Evolutionary conservation across 1,284 basidiomycete genomes (phyloP).

Genomic region (Ustanciosporium gigantosporum): DNA sequence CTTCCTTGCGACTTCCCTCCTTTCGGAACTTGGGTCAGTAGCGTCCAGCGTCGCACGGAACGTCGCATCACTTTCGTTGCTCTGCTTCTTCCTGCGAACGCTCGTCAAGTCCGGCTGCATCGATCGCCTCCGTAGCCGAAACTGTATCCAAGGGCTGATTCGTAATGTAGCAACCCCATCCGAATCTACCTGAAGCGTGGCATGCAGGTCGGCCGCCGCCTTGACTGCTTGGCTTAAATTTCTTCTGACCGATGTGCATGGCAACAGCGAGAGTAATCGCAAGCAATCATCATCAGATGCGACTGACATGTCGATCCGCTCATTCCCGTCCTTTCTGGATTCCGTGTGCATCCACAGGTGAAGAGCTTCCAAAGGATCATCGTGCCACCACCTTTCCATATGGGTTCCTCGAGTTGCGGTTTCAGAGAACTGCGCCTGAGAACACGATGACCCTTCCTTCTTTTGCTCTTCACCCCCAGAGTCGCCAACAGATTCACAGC

Average conservation of each 20-base stretch:
- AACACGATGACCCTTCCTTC: not conserved
- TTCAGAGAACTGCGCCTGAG: not conserved
- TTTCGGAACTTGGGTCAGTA: too few relatives aligned
- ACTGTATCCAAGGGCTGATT: too few relatives aligned
- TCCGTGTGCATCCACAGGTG: conserved; percentile 30
- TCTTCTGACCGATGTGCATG: too few relatives aligned
- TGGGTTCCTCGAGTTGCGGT: not conserved
- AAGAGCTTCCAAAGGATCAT: conserved; percentile 32
- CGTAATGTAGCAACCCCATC: not conserved
- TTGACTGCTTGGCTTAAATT: not conserved
- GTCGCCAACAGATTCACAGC: too few relatives aligned
- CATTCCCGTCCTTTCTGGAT: too few relatives aligned
- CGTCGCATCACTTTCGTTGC: too few relatives aligned
- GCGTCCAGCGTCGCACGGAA: too few relatives aligned
- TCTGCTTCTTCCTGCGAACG: too few relatives aligned
- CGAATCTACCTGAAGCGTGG: not conserved
- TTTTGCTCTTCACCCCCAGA: too few relatives aligned
- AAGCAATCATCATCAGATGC: conserved; percentile 40
- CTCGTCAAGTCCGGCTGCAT: not conserved
- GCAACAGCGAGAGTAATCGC: conserved; percentile 13
- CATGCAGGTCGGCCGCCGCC: not conserved
- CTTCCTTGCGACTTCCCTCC: too few relatives aligned
- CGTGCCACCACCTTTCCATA: conserved; percentile 5
- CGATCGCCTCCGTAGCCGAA: too few relatives aligned
- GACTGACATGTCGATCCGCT: conserved; percentile 17